Evolutionary conservation across 1,284 basidiomycete genomes (phyloP).

Genomic region (Stygiomarasmius scandens): DNA sequence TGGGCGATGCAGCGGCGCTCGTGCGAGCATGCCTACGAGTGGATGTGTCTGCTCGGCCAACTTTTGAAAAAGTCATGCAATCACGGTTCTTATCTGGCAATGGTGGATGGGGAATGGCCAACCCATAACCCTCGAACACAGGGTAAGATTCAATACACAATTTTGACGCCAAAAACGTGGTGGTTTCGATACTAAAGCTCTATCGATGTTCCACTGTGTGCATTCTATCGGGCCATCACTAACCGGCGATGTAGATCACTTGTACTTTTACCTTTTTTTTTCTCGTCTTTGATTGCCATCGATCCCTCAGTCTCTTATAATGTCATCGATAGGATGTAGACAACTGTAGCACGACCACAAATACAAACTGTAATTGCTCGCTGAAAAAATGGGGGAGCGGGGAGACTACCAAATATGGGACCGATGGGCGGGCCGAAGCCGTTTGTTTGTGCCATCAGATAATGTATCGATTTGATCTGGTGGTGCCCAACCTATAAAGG

Average conservation of each 20-base stretch:
- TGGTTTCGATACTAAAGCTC: background rate
- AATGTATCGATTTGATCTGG: constrained; percentile 5
- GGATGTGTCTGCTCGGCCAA: constrained; percentile 73
- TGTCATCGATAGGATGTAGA: background rate
- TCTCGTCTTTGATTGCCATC: background rate
- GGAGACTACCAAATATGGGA: no score
- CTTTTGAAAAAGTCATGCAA: constrained; percentile 78
- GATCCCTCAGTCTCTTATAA: background rate
- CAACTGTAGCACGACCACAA: background rate
- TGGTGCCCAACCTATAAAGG: constrained; percentile 62
- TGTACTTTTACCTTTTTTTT: background rate
- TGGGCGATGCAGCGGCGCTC: constrained; percentile 80
- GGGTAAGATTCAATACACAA: background rate
- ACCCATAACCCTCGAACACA: constrained; percentile 3
- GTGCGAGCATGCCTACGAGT: constrained; percentile 81
- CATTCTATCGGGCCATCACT: background rate
- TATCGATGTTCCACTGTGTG: background rate
- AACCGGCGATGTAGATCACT: background rate
- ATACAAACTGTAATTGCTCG: background rate
- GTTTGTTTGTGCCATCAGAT: no score
- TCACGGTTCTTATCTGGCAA: constrained; percentile 77
- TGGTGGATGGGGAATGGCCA: constrained; percentile 59
- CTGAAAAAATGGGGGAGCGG: no score
- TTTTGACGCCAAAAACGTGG: no score
- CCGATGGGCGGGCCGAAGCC: no score